Base-by-base conservation (phyloP, 1,139 yeast species). In the Geotrichum australiense region DNA sequence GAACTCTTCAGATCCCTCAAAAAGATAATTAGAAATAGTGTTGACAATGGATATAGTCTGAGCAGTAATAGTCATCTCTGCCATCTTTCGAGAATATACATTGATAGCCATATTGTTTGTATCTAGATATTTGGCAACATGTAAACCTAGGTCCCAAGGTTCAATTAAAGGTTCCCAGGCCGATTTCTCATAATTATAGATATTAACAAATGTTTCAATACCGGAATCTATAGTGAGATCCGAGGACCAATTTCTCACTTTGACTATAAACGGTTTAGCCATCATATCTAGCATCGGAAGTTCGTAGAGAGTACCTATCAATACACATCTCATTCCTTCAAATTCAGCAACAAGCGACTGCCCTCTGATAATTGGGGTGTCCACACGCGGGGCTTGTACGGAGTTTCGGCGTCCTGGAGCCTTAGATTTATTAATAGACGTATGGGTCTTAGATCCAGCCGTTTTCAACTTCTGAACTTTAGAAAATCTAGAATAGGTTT, bases 101-200 rank as follows among this genome's bases (percentile, higher is more conserved):
- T 84, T 91, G 29, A 86, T 62, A 22, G 74, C 66, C 22, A 71
- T 61, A 8, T 72, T 70, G 0, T 77, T 73, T 5, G 49, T 45
- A 47, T 54, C 46, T 37, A 60, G 55, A 2, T 65, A 64, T 48
- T 71, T 74, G 0, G 83, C 69, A 2, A 83, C 76, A 58, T 84
- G 87, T 14, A 87, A 61, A 0, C 87, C 79, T 41, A 91, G 67
- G 8, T 89, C 82, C 85, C 95, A 84, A 0, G 91, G 80, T 54
- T 93, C 98, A 38, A 91, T 61, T 36, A 93, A 66, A 0, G 98
- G 97, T 54, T 93, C 98, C 99, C 99, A 93, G 0, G 93, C 77
- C 0, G 97, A 87, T 51, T 86, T 78, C 0, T 96, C 76, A 57
- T 89, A 89, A 59, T 91, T 91, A 68, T 82, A 91, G 19, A 89